These are phyloP conservation scores for Beta macrorhiza DNA, from an alignment of 179 eudicot species.

Conservation along the genomic window DNA sequence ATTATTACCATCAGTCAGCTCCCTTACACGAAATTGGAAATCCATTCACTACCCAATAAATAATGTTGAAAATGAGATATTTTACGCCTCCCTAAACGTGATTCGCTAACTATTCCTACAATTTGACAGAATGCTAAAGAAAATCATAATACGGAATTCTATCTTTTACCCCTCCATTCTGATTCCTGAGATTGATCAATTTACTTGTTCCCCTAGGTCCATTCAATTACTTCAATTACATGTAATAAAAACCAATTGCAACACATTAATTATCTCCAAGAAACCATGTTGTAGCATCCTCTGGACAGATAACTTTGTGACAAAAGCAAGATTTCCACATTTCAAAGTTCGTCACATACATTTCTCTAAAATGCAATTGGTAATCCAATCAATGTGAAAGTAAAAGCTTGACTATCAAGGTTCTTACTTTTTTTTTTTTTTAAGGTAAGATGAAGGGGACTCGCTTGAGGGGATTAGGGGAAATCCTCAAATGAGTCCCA, in stretches of 20 bases:
- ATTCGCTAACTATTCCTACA: neutral
- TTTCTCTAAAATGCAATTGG: neutral
- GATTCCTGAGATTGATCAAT: neutral
- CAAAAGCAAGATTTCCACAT: neutral
- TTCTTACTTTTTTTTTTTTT: neutral
- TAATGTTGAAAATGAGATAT: neutral
- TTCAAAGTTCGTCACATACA: conserved; percentile 14
- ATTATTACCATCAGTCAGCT: neutral
- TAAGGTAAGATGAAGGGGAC: too few species aligned
- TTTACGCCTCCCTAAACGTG: neutral
- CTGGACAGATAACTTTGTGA: neutral
- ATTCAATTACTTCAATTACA: neutral
- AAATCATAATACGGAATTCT: neutral
- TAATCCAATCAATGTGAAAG: conserved; percentile 10
- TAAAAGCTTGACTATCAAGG: neutral
- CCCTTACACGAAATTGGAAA: neutral
- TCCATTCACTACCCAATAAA: neutral
- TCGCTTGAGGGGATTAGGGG: too few species aligned
- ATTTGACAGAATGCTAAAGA: neutral
- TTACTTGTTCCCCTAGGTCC: neutral
- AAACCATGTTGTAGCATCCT: neutral
- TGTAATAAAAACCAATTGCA: neutral
- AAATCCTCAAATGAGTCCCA: too few species aligned
- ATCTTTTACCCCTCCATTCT: neutral
- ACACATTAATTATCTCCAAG: neutral